A percentile compares a stretch with the other conserved stretches of the same genome.
Evolutionary conservation across 2,329 filamentous ascomycete genomes (phyloP).

Genomic region (Zasmidium citrigriseum): DNA sequence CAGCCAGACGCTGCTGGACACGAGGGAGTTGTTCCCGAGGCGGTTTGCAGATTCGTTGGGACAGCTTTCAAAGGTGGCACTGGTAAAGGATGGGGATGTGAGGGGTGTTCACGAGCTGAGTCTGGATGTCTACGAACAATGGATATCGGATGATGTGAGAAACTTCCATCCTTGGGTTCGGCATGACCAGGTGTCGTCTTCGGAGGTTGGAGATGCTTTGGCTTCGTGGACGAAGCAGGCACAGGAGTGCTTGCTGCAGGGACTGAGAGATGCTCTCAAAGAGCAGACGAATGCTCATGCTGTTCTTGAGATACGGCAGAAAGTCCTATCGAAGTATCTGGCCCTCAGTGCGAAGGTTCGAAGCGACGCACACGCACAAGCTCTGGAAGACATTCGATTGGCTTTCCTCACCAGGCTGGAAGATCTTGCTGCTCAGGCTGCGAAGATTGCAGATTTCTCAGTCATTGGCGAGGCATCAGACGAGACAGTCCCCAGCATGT

Average conservation of each 20-base stretch:
- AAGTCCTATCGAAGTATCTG: slow-evolving; percentile 30
- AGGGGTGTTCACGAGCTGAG: slow-evolving; percentile 68
- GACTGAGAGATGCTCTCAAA: slow-evolving; percentile 20
- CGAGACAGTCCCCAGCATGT: slow-evolving; percentile 15
- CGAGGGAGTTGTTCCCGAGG: slow-evolving; percentile 73
- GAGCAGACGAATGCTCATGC: slow-evolving; percentile 20
- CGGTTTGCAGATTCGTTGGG: slow-evolving; percentile 70
- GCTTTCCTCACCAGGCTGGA: slow-evolving; percentile 25
- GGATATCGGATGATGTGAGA: slow-evolving; percentile 80
- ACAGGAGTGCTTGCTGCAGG: slow-evolving; percentile 26
- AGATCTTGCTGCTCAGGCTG: slow-evolving; percentile 19
- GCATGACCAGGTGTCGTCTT: slow-evolving; percentile 64
- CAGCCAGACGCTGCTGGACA: slow-evolving; percentile 73
- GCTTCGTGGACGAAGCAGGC: slow-evolving; percentile 72
- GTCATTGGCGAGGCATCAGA: slow-evolving; percentile 3
- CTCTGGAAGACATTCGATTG: slow-evolving; percentile 23
- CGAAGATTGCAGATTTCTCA: slow-evolving; percentile 8
- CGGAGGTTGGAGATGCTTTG: slow-evolving; percentile 43
- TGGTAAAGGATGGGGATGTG: slow-evolving; percentile 72
- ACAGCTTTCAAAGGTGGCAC: slow-evolving; percentile 66
- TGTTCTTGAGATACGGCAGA: slow-evolving; percentile 27
- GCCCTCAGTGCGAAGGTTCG: slow-evolving; percentile 24
- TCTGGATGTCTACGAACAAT: slow-evolving; percentile 74
- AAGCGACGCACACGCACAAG: slow-evolving; percentile 15
- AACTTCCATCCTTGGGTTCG: slow-evolving; percentile 87